Base-by-base conservation (phyloP, 2,329 filamentous ascomycete genomes). In the Fusarium incarnatum region DNA sequence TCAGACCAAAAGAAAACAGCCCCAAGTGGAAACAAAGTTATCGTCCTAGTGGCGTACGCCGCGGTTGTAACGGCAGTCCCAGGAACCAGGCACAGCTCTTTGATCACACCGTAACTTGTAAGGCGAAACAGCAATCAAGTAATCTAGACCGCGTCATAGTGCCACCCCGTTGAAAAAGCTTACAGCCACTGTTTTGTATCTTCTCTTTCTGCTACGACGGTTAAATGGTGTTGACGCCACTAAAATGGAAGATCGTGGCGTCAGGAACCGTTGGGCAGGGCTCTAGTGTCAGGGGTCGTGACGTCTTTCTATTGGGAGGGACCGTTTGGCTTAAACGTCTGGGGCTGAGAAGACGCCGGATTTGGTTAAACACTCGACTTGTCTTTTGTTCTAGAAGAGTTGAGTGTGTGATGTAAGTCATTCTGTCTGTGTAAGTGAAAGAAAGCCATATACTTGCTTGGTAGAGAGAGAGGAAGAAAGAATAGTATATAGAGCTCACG, bases 191-290 rank as follows among this genome's bases (percentile, higher is more conserved):
- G 9, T 56, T 49, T 27, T 59, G 13, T 15, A 18, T 25, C 20
- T 23, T 22, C 13, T 37, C 20, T 53, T 25, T 41, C 30, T 46
- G 49, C 27, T 52, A 20, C 32, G 60, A 68, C 50, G 48, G 63
- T 54, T 71, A 20, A 47, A 41, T 37, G 58, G 25, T 22, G 32
- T 42, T 70, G 30, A 68, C 67, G 67, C 67, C 67, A 70, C 68
- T 16, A 61, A 37, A n/a, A 22, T 22, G 22, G 28, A 15, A 55
- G 57, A 71, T 68, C 53, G 63, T 71, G 67, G 67, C 67, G 67
- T 60, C 52, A 64, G 48, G 44, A 44, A 45, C 54, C 49, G 49
- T 68, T 54, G 28, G 40, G 23, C 52, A 53, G 1, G 15, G 22
- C 25, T 56, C 55, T 68, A 56, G 67, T 22, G 57, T 57, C 67